Evolutionary conservation across 2,329 filamentous ascomycete genomes (phyloP), one percentile per base, ranked within the genome.

Genomic region (Coniochaeta hoffmannii): DNA sequence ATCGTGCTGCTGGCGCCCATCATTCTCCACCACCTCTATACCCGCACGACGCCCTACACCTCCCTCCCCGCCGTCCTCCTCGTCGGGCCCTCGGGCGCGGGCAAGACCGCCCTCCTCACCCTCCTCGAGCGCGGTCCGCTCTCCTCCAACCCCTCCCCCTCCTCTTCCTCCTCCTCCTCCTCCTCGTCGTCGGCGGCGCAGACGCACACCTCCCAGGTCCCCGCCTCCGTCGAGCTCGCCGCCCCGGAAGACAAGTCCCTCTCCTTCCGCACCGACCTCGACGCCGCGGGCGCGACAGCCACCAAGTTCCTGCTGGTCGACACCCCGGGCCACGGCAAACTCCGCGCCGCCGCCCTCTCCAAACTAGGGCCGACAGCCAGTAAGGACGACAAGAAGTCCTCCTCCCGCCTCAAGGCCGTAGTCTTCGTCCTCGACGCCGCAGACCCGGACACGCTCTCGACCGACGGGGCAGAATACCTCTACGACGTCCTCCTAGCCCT

Each of bases 281-380:
- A 83, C 61, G 76, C 80, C 59, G 66, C 72, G 36, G 73, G 75
- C 55, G 76, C 79, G 56, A 73, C 72, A 53, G 84, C 87, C 67
- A 85, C 82, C 61, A 87, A 85, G 67, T 89, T 94, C 68, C 75
- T 88, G 38, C 75, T 97, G 32, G 75, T 89, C 66, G 94, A 99
- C 73, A 97, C 93, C 1, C 94, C 94, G 0, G 94, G 94, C 36
- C 94, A 99, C 74, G 91, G 90, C 64, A 99, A 99, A 74, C 83
- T 99, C 57, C 89, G 94, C 58, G 81, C 84, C 63, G 77, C 83
- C 61, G 85, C 88, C 3, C 76, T 88, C 57, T 71, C 76, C 41
- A 74, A 72, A 54, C 72, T 87, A 26, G 66, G 46, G 62, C 28
- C 58, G 60, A 7, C 61, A n/a, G n/a, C n/a, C n/a, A n/a, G n/a